These are phyloP conservation scores for Wickerhamiella lipophila DNA, from an alignment of 805 yeast species.

Conservation along the genomic window DNA sequence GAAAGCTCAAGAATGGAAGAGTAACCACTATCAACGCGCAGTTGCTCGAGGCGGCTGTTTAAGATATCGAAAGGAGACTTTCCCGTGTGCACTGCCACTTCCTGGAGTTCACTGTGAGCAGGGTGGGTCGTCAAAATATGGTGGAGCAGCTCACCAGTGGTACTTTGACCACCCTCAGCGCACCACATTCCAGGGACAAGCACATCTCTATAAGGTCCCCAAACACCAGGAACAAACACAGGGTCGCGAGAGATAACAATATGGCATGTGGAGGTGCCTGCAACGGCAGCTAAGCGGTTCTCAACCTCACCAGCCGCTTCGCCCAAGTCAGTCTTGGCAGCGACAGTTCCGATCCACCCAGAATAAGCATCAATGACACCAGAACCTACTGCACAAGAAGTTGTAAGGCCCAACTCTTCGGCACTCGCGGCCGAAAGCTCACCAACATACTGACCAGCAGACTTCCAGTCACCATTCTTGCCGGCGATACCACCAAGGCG, in stretches of 20 bases:
- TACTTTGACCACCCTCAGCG: constrained; percentile 98
- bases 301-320: constrained; percentile 33
- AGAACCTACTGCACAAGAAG: constrained; percentile 73
- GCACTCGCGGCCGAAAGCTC: constrained; percentile 56
- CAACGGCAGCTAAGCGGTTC: constrained; percentile 92
- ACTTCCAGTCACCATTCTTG: constrained; percentile 55
- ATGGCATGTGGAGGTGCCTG: constrained; percentile 97
- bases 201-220: constrained; percentile 97
- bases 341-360: constrained; percentile 98
- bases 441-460: constrained; percentile 88
- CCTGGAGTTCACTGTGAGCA: constrained; percentile 60
- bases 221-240: constrained; percentile 86
- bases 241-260: constrained; percentile 75
- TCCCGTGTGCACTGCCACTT: constrained; percentile 46
- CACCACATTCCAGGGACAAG: constrained; percentile 85
- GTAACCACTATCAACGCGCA: constrained; percentile 43
- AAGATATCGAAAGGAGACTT: constrained; percentile 71
- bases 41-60: constrained; percentile 57
- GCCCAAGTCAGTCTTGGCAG: constrained; percentile 53
- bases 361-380: constrained; percentile 98
- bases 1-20: constrained; percentile 73
- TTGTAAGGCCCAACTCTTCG: constrained; percentile 66
- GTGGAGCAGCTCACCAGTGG: constrained; percentile 88
- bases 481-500: constrained; percentile 76
- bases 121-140: constrained; percentile 84